Conservation (phyloP, 2,329 filamentous ascomycete genomes). For the Talaromyces amestolkiae region DNA sequence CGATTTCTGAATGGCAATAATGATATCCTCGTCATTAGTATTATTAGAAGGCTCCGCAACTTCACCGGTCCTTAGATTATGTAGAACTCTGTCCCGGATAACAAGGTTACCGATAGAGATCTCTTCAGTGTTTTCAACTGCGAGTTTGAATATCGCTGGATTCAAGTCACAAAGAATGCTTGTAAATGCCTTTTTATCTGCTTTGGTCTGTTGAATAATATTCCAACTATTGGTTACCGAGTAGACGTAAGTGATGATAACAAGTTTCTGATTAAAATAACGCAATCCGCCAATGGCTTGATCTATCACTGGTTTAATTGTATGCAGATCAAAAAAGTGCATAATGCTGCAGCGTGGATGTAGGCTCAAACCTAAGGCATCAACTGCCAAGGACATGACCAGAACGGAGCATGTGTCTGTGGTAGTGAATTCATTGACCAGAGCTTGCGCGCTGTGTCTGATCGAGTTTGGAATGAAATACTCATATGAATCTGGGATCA, state of each 20-base stretch:
- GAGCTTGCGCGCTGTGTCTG: neutral
- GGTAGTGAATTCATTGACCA: neutral
- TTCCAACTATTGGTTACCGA: neutral
- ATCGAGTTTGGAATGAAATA: slow-evolving; percentile 2
- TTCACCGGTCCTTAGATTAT: no score
- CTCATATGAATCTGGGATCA: no score
- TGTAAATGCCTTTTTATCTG: neutral
- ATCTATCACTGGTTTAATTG: neutral
- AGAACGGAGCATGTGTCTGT: neutral
- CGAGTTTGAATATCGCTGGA: neutral
- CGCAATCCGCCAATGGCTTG: slow-evolving; percentile 3
- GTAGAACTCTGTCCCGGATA: no score
- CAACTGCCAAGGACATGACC: neutral
- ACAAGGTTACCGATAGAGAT: no score
- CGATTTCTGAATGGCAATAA: no score
- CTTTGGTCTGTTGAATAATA: neutral
- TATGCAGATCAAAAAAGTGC: neutral
- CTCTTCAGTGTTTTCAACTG: no score
- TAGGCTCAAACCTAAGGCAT: neutral
- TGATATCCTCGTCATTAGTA: no score
- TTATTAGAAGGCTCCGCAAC: no score
- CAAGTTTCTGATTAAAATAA: neutral
- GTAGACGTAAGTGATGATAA: slow-evolving; percentile 4
- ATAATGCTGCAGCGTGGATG: slow-evolving; percentile 1
- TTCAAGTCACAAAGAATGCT: neutral